Evolutionary conservation across 768 basidiomycete genomes (phyloP).

Genomic region (Trametes villosa): DNA sequence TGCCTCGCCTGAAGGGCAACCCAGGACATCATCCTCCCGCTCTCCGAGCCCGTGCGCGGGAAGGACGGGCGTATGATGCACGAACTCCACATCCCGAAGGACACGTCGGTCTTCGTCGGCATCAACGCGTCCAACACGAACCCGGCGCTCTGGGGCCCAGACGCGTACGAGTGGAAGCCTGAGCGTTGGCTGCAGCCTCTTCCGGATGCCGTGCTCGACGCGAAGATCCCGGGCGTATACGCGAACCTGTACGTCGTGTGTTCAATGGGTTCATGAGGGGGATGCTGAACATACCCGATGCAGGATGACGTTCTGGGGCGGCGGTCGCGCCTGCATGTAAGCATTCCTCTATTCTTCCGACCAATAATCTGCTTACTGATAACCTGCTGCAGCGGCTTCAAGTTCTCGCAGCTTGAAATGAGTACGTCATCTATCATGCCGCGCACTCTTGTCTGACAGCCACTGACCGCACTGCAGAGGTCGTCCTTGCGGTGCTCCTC

Average conservation of each 20-base stretch:
- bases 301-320: conserved; percentile 51
- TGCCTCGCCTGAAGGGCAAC: neutral
- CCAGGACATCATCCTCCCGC: conserved; percentile 22
- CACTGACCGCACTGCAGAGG: conserved; percentile 24
- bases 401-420: conserved; percentile 29
- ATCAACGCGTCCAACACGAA: conserved; percentile 30
- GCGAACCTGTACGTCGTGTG: conserved; percentile 20
- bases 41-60: conserved; percentile 22
- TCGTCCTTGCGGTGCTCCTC: conserved; percentile 33
- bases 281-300: neutral
- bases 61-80: conserved; percentile 22
- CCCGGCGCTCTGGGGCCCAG: conserved; percentile 31
- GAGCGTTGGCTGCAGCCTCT: conserved; percentile 29
- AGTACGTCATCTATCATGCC: conserved; percentile 8
- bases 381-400: conserved; percentile 25
- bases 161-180: conserved; percentile 31
- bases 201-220: conserved; percentile 15
- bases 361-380: too few species aligned
- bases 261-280: neutral
- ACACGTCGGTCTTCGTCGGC: conserved; percentile 23
- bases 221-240: conserved; percentile 25
- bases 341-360: conserved; percentile 20
- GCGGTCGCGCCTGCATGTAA: conserved; percentile 50
- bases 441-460: neutral
- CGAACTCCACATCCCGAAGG: conserved; percentile 24